phyloP scores from a whole-genome alignment of 495 filamentous ascomycete species.

The Tuber melanosporum region DNA sequence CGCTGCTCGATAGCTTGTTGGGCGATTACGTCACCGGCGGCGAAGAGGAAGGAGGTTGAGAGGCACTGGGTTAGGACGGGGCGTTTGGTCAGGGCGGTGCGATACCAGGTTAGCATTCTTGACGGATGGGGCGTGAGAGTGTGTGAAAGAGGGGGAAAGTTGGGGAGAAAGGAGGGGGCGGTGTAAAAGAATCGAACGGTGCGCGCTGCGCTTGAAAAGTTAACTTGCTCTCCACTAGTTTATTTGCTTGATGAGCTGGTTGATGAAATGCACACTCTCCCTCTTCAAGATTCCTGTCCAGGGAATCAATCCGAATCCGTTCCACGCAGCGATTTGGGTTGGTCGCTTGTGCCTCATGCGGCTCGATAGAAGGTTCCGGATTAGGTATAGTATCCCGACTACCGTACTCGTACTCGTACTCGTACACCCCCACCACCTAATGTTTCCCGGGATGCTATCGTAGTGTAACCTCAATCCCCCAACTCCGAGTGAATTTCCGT shows the following conservation, averaged over 20 bases:
- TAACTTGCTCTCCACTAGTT: neutral
- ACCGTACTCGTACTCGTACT: too few species aligned
- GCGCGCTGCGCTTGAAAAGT: neutral
- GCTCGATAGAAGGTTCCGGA: neutral
- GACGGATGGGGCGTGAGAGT: neutral
- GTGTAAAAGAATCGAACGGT: neutral
- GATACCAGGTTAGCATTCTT: slow-evolving; percentile 25
- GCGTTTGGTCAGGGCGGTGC: slow-evolving; percentile 33
- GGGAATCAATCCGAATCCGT: neutral
- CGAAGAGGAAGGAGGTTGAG: slow-evolving; percentile 79
- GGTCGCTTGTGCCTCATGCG: neutral
- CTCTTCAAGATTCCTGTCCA: neutral
- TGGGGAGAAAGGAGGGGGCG: neutral
- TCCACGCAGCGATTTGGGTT: neutral
- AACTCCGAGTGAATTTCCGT: neutral
- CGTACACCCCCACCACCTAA: neutral
- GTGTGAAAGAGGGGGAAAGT: neutral
- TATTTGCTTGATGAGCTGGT: neutral
- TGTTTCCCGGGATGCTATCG: neutral
- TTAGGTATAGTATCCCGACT: neutral
- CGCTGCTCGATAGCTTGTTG: slow-evolving; percentile 85
- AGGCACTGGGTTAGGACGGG: slow-evolving; percentile 84
- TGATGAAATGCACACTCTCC: neutral
- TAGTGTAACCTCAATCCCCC: neutral
- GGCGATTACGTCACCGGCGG: slow-evolving; percentile 81